Evolutionary conservation across 2,329 filamentous ascomycete genomes (phyloP), one percentile per base, ranked within the genome.

Genomic region (Alternaria metachromatica): DNA sequence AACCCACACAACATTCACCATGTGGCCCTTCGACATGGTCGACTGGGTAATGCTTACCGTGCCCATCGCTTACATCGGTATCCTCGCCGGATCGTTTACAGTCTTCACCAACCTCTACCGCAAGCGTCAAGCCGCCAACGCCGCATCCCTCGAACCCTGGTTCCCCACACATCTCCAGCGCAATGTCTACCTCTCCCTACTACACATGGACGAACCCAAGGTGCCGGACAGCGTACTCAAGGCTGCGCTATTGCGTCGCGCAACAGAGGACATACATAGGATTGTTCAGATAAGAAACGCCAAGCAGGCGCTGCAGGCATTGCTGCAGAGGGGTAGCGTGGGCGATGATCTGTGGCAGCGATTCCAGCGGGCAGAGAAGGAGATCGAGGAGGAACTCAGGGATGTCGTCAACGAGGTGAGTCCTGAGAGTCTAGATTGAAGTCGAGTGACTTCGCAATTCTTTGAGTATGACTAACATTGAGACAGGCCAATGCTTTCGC

Each of bases 311-410:
- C 89, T 97, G 76, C 90, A 91, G 76, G 87, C 90, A 23, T 84
- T 99, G 70, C 82, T 98, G 72, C 93, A 97, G 82, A 87, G 93
- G 67, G 96, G 96, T 53, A 97, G 93, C 76, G 94, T 99, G 2
- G 95, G 96, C 13, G 96, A 99, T 79, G 96, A 99, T 80, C 82
- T 99, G 71, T 97, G 94, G 92, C 93, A 97, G 84, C 87, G 95
- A 43, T 97, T 98, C 81, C 82, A 90, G 81, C 88, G 93, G 55
- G 96, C 95, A 1, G 96, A 99, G 87, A 94, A 96, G 84, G 96
- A 99, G 82, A 96, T 98, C 85, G 94, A 99, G 83, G 93, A 94
- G 71, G 96, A 99, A 82, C 86, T 99, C 65, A 89, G 93, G 73
- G 96, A 99, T 81, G 95, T 98, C 23, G 94, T 98, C 33, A 88